Evolutionary conservation across 306 rosid genomes (phyloP), one percentile per base, ranked within the genome.

Genomic region (Cucurbita pepo): DNA sequence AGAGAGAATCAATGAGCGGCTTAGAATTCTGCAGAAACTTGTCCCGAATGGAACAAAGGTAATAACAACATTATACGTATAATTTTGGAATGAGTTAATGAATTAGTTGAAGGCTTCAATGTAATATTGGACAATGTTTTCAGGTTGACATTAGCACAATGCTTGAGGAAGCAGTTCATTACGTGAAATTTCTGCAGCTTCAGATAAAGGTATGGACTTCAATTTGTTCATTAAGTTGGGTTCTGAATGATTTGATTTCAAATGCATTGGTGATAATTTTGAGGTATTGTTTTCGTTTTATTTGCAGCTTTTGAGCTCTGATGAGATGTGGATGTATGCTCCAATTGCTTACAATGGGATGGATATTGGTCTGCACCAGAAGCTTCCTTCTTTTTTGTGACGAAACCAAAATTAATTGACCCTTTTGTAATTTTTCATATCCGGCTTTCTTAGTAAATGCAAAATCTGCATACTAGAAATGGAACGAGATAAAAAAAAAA

Each of bases 121-220:
- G 52, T 4, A 5, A 5, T 13, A 5, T 4, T 19, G 72, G 14
- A 43, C 30, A 1, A 41, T 43, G 1, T 18, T 47, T 45, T 47
- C 56, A 69, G 96, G 96, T 92, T 70, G 97, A 92, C 76, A 92
- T 88, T 75, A 90, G 96, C 88, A 92, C 96, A 67, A 92, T 92
- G 96, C 98, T 92, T 58, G 98, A 92, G 77, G 98, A 92, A 82
- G 96, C 93, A 55, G 96, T 88, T 69, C 86, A 81, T 44, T 90
- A 92, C 77, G 98, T 92, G 52, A 90, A 86, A 77, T 90, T 92
- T 69, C 78, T 92, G 64, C 95, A 90, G 78, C 89, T 88, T 63
- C 98, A 92, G 80, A 88, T 90, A 57, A 88, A 90, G 97, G 97
- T 88, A 82, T 3, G 5, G 54, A 14, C 2, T 50, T 14, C 0